Evolutionary conservation across 306 rosid genomes (phyloP).

Genomic region (Acacia acuminata): DNA sequence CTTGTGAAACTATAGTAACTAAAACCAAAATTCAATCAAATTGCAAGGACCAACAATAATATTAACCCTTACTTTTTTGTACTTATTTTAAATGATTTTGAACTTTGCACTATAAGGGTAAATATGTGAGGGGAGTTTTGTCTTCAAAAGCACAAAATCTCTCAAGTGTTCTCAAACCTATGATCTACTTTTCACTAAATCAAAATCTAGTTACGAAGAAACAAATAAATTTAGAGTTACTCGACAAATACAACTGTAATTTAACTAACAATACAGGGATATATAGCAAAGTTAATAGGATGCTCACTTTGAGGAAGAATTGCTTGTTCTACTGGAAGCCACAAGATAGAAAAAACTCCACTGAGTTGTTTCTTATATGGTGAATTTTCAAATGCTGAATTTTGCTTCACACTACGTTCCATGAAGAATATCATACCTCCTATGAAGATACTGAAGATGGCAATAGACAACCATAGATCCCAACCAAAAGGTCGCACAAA

Average conservation of each 20-base stretch:
- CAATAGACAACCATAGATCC: conserved; percentile 23
- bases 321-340: conserved; percentile 17
- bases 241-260: not conserved
- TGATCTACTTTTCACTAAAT: not conserved
- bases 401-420: conserved; percentile 2
- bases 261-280: not conserved
- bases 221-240: no score
- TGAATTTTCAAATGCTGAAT: not conserved
- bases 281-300: not conserved
- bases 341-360: not conserved
- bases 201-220: no score
- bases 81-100: no score
- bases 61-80: no score
- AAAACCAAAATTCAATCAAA: no score
- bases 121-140: no score
- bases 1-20: no score
- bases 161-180: no score
- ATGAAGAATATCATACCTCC: not conserved
- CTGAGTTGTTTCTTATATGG: not conserved
- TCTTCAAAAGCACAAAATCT: no score
- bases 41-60: no score
- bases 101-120: no score
- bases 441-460: not conserved
- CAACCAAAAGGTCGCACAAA: conserved; percentile 24
- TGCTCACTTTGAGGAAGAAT: not conserved